Evolutionary conservation across 2,329 filamentous ascomycete genomes (phyloP), one percentile per base, ranked within the genome.

Genomic region (Cercospora beticola): DNA sequence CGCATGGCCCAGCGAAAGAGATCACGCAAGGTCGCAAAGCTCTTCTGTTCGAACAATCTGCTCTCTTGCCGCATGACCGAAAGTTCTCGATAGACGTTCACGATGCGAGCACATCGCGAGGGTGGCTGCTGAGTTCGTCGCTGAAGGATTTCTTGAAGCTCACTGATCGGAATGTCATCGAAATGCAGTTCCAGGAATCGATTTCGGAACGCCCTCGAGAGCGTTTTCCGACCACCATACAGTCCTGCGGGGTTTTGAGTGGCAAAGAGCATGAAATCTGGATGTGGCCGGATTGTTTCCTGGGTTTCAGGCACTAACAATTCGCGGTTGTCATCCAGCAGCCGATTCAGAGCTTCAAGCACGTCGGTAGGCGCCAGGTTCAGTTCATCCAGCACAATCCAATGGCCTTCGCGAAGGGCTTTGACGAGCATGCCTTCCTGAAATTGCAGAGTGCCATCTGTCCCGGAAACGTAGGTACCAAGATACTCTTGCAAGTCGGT

Each of bases 401-500:
- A 99, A 77, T 97, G 92, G 9, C 95, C 95, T 78, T 96, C 89
- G 57, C 94, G 87, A 78, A 99, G 88, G 4, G 95, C 95, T 78
- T 95, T 92, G 0, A 99, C 94, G 6, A 99, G 85, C 4, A 98
- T 86, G 64, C 95, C 95, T 80, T 99, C 96, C 78, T 97, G 93
- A 75, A 97, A 99, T 10, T 86, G 87, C 52, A 99, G 84, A 69
- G 91, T 92, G 5, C 96, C 96, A 76, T 97, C 91, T 0, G 89
- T 82, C 26, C 90, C 92, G 2, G 95, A 97, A 1, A 97, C 85
- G 74, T 99, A 99, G 0, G 93, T 97, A 18, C 95, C 95, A 5
- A 99, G 83, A 76, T 99, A 99, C 78, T 99, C 96, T 79, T 99
- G 95, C 43, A 99, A 83, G 79, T 99, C 95, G 0, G 95, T 99